Conservation (phyloP, 1,284 basidiomycete genomes). For the Sanghuangporus baumii region DNA sequence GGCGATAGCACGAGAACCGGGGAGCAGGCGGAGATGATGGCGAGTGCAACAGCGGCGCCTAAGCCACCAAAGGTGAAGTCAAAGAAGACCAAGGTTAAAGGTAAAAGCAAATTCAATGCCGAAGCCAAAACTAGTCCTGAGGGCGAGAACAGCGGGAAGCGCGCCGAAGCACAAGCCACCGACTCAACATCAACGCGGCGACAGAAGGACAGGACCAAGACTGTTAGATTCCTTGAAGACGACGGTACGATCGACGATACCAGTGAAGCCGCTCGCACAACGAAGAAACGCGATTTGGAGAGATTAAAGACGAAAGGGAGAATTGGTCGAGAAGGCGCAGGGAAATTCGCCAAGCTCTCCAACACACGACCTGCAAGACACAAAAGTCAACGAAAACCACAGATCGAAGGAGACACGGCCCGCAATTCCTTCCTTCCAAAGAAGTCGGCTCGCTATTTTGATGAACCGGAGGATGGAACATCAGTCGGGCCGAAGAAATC, state of each 20-base stretch:
- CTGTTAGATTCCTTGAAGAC: background rate
- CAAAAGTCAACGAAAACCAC: background rate
- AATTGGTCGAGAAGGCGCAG: background rate
- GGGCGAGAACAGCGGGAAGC: too few species aligned
- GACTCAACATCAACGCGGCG: background rate
- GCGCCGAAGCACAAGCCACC: background rate
- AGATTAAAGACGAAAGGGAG: background rate
- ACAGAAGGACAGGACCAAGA: background rate
- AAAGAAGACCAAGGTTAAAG: slow-evolving; percentile 2
- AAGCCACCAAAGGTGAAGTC: background rate
- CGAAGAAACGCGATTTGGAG: background rate
- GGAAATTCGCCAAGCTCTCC: background rate
- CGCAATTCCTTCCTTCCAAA: background rate
- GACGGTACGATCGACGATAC: background rate
- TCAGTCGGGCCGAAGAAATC: background rate
- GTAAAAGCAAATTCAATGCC: background rate
- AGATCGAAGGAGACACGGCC: background rate
- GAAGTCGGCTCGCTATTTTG: slow-evolving; percentile 4
- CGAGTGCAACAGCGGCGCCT: too few species aligned
- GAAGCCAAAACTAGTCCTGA: background rate
- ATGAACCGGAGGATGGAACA: background rate
- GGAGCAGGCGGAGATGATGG: background rate
- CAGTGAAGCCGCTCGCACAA: background rate
- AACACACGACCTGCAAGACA: background rate
- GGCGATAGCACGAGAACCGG: background rate